A percentile compares a stretch with the other conserved stretches of the same genome.
phyloP scores from a whole-genome alignment of 176 grass and related monocot species.

The Phoenix roebelenii region DNA sequence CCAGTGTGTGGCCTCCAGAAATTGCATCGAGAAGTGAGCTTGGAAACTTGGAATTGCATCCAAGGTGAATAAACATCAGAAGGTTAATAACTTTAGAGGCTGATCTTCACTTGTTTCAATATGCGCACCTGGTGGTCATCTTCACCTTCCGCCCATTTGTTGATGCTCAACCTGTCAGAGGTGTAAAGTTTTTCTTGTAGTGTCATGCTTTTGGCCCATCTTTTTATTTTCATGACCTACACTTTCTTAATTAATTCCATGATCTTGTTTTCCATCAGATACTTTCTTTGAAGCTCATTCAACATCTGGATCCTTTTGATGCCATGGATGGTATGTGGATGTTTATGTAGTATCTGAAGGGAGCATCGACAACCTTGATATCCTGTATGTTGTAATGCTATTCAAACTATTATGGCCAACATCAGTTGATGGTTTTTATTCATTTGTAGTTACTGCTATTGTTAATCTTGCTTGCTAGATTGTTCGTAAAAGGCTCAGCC shows the following conservation, averaged over 20 bases:
- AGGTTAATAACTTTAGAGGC: slow-evolving; percentile 37
- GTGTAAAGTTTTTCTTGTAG: slow-evolving; percentile 69
- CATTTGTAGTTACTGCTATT: too few relatives aligned
- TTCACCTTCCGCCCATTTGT: slow-evolving; percentile 46
- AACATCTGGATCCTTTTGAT: too few relatives aligned
- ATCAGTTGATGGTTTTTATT: too few relatives aligned
- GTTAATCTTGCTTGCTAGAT: too few relatives aligned
- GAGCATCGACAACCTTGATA: too few relatives aligned
- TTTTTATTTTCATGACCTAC: slow-evolving; percentile 30
- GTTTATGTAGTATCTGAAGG: too few relatives aligned
- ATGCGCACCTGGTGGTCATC: slow-evolving; percentile 87
- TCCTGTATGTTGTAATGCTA: too few relatives aligned
- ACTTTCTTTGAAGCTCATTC: slow-evolving; percentile 1
- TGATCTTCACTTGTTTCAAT: slow-evolving; percentile 26
- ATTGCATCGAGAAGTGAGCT: slow-evolving; percentile 36
- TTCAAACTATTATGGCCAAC: too few relatives aligned
- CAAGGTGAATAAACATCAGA: slow-evolving; percentile 37
- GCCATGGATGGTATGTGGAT: too few relatives aligned
- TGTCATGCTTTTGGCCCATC: slow-evolving; percentile 51
- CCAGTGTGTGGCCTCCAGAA: slow-evolving; percentile 9
- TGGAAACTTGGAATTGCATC: slow-evolving; percentile 19
- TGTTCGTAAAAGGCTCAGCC: too few relatives aligned
- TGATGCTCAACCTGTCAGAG: slow-evolving; percentile 80
- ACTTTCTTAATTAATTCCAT: slow-evolving; percentile 35
- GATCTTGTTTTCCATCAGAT: slow-evolving; percentile 16